A percentile compares a stretch with the other conserved stretches of the same genome.
Conservation (phyloP, 192 early-diverging fungal genomes). For the Backusella psychrophila region DNA sequence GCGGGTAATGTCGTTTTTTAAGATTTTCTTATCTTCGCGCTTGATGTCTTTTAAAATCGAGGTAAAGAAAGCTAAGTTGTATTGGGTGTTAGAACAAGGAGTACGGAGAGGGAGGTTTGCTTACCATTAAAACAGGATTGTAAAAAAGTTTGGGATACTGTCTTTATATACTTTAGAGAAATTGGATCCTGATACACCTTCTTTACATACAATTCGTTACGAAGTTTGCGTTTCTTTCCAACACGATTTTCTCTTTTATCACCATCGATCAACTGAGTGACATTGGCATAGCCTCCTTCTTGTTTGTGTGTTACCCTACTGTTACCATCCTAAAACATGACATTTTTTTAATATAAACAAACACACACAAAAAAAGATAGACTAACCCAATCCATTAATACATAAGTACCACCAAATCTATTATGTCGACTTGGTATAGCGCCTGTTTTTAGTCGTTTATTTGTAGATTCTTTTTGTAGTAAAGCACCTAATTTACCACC, state of each 20-base stretch:
- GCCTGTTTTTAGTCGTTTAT: conserved; percentile 9
- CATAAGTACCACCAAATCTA: conserved; percentile 68
- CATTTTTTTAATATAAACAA: not conserved
- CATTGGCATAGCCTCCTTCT: conserved; percentile 34
- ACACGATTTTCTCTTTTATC: conserved; percentile 30
- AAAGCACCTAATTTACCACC: conserved; percentile 8
- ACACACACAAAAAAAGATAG: not conserved
- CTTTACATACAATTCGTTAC: not conserved
- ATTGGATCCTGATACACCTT: not conserved
- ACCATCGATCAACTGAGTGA: conserved; percentile 32
- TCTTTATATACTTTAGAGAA: conserved; percentile 19
- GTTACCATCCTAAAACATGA: conserved; percentile 30
- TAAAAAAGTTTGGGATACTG: conserved; percentile 31
- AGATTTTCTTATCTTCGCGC: conserved; percentile 35
- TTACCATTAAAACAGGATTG: conserved; percentile 51
- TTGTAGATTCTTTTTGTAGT: conserved; percentile 11
- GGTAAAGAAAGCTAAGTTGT: conserved; percentile 29
- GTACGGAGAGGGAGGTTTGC: not conserved
- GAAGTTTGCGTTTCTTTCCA: conserved; percentile 31
- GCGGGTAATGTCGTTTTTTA: conserved; percentile 36
- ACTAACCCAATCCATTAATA: conserved; percentile 41
- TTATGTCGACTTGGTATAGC: conserved; percentile 51
- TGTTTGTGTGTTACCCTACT: conserved; percentile 41
- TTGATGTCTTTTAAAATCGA: conserved; percentile 43
- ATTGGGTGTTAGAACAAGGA: not conserved